Evolutionary conservation across 1,284 basidiomycete species (phyloP).

Genomic region (Ganoderma lingzhi): DNA sequence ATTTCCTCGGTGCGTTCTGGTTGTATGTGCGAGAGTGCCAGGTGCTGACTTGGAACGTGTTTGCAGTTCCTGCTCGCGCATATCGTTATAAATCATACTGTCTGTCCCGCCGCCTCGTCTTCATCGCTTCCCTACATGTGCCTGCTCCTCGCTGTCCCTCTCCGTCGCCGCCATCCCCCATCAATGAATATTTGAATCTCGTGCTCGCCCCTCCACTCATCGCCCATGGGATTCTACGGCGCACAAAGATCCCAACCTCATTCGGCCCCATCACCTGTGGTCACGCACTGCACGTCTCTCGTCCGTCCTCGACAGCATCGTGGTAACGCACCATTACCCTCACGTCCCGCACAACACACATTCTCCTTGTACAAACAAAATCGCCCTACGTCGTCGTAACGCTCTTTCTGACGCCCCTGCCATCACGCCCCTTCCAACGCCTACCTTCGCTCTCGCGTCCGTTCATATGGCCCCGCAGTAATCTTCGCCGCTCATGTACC

Average conservation of each 20-base stretch:
- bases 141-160: background rate
- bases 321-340: background rate
- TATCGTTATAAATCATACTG: slow-evolving; percentile 4
- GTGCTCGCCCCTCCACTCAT: background rate
- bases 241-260: background rate
- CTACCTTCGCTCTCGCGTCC: background rate
- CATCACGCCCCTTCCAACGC: background rate
- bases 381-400: background rate
- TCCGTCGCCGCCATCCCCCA: background rate
- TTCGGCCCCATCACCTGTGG: background rate
- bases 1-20: background rate
- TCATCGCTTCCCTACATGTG: background rate
- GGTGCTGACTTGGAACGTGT: background rate
- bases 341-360: background rate
- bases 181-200: background rate
- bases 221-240: background rate
- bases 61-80: background rate
- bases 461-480: background rate
- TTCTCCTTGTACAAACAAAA: background rate
- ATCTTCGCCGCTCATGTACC: background rate
- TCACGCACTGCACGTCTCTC: background rate
- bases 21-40: background rate
- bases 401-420: background rate
- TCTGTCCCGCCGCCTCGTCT: background rate
- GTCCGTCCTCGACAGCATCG: background rate